Base-by-base conservation (phyloP, 805 yeast genomes). In the Candida alai region DNA sequence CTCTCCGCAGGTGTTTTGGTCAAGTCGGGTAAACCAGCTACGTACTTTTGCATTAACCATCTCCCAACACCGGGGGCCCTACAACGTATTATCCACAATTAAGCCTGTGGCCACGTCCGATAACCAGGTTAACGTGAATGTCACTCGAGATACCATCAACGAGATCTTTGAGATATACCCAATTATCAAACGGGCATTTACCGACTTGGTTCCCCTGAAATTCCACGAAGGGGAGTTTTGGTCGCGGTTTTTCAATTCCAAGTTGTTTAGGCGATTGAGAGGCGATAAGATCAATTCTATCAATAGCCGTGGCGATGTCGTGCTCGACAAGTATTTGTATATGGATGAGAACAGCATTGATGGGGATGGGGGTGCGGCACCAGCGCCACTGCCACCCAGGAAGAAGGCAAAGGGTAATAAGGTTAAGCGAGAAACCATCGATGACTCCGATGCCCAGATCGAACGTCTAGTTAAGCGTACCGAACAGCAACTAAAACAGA, bases 111-210 rank as follows among this genome's bases (percentile, higher is more conserved):
- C 96, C 0, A 80, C 94, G 0, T 76, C 86, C 35, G 97, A 90
- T 51, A 90, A 90, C 58, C 86, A 87, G 54, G 95, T 90, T 37
- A 89, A 88, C 56, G 95, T 93, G 31, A 82, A 88, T 35, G 84
- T 93, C 21, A 85, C 98, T 0, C 68, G 96, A 36, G 97, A 89
- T 41, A 88, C 83, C 41, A 89, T 93, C 49, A 80, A 77, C 37
- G 94, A 84, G 43, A 87, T 93, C 15, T 89, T 93, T 54, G 85
- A 80, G 33, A 95, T 90, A 39, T 93, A 90, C 51, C 98, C 98
- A 0, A 77, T 89, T 24, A 94, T 93, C 17, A 77, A 85, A 40
- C 77, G 75, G 42, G 97, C 97, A 0, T 93, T 84, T 51, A 80
- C 77, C 39, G 98, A 93, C 35, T 80, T 80, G 38, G 98, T 93